phyloP scores from a whole-genome alignment of 2,329 filamentous ascomycete genomes.

The Neonectria ditissima region DNA sequence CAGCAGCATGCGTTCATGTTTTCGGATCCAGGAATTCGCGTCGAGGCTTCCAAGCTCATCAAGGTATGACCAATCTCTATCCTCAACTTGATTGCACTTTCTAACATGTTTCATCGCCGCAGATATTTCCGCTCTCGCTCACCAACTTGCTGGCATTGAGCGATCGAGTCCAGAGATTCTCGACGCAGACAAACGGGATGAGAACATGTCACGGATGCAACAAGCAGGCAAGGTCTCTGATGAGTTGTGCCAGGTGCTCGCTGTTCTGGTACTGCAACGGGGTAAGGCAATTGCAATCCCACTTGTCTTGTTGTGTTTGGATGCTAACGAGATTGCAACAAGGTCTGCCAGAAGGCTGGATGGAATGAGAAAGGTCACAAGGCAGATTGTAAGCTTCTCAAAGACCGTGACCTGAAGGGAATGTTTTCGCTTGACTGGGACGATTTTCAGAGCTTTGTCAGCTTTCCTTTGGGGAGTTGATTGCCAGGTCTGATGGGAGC shows the following conservation, averaged over 20 bases:
- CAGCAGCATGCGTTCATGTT: slow-evolving; percentile 4
- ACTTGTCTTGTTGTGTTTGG: neutral
- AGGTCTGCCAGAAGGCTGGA: slow-evolving; percentile 18
- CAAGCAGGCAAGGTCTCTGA: neutral
- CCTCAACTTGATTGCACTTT: neutral
- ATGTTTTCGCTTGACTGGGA: slow-evolving; percentile 23
- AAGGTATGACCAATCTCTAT: slow-evolving; percentile 5
- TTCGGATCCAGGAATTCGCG: slow-evolving; percentile 2
- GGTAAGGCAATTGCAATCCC: slow-evolving; percentile 13
- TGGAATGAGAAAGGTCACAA: slow-evolving; percentile 31
- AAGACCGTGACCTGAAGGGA: slow-evolving; percentile 14
- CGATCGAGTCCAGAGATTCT: slow-evolving; percentile 23
- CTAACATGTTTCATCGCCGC: neutral
- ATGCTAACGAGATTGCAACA: slow-evolving; percentile 12
- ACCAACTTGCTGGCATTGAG: slow-evolving; percentile 21
- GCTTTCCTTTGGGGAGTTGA: neutral
- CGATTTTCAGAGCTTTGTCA: neutral
- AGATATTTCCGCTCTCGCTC: slow-evolving; percentile 28
- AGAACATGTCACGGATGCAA: slow-evolving; percentile 34
- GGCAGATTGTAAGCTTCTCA: slow-evolving; percentile 30
- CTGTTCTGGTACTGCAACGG: slow-evolving; percentile 36
- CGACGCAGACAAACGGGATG: neutral
- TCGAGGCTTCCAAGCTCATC: slow-evolving; percentile 2
- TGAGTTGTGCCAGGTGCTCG: slow-evolving; percentile 23
- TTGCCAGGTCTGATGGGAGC: no score